Evolutionary conservation across 805 yeast species (phyloP), one percentile per base, ranked within the genome.

Genomic region (Zygoascus bituminiphila): DNA sequence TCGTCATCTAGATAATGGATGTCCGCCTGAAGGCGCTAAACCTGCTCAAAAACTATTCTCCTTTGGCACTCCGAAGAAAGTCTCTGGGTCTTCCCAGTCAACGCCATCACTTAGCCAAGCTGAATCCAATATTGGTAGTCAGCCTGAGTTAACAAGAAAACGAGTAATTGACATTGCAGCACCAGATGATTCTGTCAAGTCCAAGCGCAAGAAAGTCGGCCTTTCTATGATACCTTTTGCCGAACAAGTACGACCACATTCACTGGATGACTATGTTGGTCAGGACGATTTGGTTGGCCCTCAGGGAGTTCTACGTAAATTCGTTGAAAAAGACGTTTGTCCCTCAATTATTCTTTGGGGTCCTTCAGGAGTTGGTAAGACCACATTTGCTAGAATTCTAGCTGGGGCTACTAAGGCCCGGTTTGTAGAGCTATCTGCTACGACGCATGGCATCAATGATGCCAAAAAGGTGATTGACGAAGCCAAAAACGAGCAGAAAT

Each of bases 321-420:
- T 84, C 51, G 71, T 89, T 1, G 72, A 74, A 33, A 66, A 75
- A 4, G 68, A 61, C 22, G 43, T 51, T 7, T 55, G 67, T 6
- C 97, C 97, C 1, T 88, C 96, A 0, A 74, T 93, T 79, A 79
- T 93, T 1, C 67, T 93, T 4, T 84, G 93, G 85, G 99, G 99
- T 0, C 95, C 95, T 0, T 95, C 97, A 1, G 98, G 98, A 0
- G 89, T 88, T 91, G 93, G 72, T 0, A 93, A 93, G 61, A 93
- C 98, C 0, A 83, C 96, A 0, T 62, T 93, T 23, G 93, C 95
- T 0, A 64, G 84, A n/a, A 74, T 82, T 31, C 65, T 84, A n/a
- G 81, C 88, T 0, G 59, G 66, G 21, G 44, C 49, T 15, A 52
- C 58, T 2, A 50, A 53, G 40, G 70, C 79, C 42, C 70, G 81